Base-by-base conservation (phyloP, 306 rosid species). In the Sindora glabra region DNA sequence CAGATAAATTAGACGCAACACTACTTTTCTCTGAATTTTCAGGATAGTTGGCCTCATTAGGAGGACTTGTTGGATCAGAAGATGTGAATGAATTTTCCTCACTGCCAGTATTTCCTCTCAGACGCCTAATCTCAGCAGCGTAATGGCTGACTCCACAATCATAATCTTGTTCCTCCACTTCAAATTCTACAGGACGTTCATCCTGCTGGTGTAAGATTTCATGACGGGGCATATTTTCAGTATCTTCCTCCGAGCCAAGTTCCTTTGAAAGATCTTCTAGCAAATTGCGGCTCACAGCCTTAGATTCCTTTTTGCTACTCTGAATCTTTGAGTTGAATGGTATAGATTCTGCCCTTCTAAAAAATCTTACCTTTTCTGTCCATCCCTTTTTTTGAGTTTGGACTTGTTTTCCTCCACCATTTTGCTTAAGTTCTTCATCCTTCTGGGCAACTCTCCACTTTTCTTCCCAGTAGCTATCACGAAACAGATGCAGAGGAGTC, bases 401-500 rank as follows among this genome's bases (percentile, higher is more conserved):
- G 69, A 57, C 79, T 65, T 52, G 72, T 64, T 76, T 78, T 63
- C 48, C 81, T 48, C 33, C 67, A 44, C 48, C 77, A 62, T 71
- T 75, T 76, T 79, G 69, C 66, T n/a, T 74, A 32, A 48, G 68
- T 73, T 94, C 97, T 82, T 89, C 87, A 47, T 77, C 85, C 74
- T 68, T 73, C 42, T 89, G 97, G 45, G 77, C 70, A 72, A 82
- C 90, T 82, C 97, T 86, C 99, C 99, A 94, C 77, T 84, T 86
- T 79, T 94, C 95, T 77, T 94, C 99, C 99, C 99, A 94, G 78
- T 94, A 94, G 72, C 94, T 89, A 68, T 86, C 90, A 55, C 85
- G 79, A 24, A 78, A 57, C 46, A 54, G 47, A 50, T 37, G 77
- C 64, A 82, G 47, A 51, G 95, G 83, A 58, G 87, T 66, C 63